These are phyloP conservation scores for Knoxdaviesia proteae DNA, from an alignment of 2,329 filamentous ascomycete species.

Conservation along the genomic window DNA sequence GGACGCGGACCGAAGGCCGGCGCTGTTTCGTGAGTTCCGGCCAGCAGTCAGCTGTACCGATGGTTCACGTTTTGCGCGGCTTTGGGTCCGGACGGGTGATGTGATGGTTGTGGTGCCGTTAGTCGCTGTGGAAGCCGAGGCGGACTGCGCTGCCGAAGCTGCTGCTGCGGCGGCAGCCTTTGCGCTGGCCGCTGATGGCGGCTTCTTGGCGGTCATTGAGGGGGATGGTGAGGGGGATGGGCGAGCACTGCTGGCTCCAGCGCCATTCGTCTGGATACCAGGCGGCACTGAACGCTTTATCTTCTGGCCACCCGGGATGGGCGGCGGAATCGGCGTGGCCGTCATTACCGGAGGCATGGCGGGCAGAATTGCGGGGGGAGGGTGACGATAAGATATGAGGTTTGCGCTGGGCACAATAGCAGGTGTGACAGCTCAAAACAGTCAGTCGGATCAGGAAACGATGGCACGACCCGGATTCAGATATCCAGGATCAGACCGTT, in stretches of 20 bases:
- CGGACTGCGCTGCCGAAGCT: too few relatives aligned
- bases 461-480: too few relatives aligned
- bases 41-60: slow-evolving; percentile 18
- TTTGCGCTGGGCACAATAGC: slow-evolving; percentile 1
- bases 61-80: slow-evolving; percentile 37
- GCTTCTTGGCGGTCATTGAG: slow-evolving; percentile 33
- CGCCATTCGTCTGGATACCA: slow-evolving; percentile 45
- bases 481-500: too few relatives aligned
- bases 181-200: slow-evolving; percentile 21
- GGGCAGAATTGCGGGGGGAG: neutral
- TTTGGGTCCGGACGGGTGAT: slow-evolving; percentile 26
- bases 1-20: slow-evolving; percentile 26
- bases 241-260: slow-evolving; percentile 34
- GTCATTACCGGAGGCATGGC: slow-evolving; percentile 35
- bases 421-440: neutral
- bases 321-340: slow-evolving; percentile 21
- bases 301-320: slow-evolving; percentile 21
- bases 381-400: neutral
- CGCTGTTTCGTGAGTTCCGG: slow-evolving; percentile 28
- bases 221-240: slow-evolving; percentile 40
- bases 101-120: slow-evolving; percentile 19
- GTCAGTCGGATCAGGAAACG: too few relatives aligned
- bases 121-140: slow-evolving; percentile 13
- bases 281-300: slow-evolving; percentile 47
- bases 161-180: slow-evolving; percentile 14